Conservation (phyloP, 495 filamentous ascomycete species). For the Tuber indicum region DNA sequence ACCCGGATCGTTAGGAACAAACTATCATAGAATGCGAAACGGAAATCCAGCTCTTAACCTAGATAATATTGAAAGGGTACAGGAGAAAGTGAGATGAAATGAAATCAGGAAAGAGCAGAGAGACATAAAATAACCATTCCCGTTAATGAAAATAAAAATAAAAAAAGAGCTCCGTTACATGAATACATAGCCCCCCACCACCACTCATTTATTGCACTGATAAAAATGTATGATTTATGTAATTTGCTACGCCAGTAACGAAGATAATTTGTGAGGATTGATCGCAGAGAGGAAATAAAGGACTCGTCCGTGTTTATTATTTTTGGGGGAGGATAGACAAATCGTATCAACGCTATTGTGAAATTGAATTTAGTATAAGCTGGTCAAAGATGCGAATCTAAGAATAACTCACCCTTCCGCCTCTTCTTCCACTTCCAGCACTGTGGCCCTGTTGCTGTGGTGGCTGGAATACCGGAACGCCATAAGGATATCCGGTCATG, state of each 20-base stretch:
- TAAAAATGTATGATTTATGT: constrained; percentile 8
- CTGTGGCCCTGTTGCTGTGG: constrained; percentile 37
- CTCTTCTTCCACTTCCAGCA: constrained; percentile 29
- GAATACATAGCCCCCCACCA: neutral
- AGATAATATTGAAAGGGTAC: constrained; percentile 6
- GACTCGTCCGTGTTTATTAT: neutral
- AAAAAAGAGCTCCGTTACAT: constrained; percentile 1
- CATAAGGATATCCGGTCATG: constrained; percentile 39
- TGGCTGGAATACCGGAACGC: constrained; percentile 35
- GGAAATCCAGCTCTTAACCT: neutral
- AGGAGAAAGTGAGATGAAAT: neutral
- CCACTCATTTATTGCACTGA: neutral
- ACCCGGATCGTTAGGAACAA: neutral
- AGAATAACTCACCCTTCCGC: constrained; percentile 41
- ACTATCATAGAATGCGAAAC: neutral
- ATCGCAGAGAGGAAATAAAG: neutral
- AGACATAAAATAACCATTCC: constrained; percentile 2
- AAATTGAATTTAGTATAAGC: neutral
- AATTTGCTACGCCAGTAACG: constrained; percentile 2
- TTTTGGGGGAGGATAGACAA: neutral
- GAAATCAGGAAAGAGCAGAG: constrained; percentile 8
- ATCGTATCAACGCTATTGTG: constrained; percentile 1
- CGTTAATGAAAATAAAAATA: neutral
- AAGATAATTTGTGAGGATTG: constrained; percentile 3
- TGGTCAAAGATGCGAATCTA: neutral